These are phyloP conservation scores for Podaxis sp. DNA, from an alignment of 768 basidiomycete species.

Conservation along the genomic window DNA sequence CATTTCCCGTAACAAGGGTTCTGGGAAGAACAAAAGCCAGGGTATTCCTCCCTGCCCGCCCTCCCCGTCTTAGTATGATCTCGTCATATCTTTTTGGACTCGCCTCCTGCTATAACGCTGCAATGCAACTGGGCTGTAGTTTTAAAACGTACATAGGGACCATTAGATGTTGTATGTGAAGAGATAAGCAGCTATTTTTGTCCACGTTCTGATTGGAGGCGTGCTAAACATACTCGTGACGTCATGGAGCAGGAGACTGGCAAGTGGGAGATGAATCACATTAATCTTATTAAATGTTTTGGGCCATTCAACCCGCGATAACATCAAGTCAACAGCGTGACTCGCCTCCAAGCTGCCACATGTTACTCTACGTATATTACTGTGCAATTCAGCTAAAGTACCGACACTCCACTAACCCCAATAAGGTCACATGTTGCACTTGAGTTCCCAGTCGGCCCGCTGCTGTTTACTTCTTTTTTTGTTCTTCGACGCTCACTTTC, in stretches of 20 bases:
- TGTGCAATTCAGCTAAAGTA: too few species aligned
- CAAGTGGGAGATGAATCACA: neutral
- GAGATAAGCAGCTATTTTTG: slow-evolving; percentile 1
- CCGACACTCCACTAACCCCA: too few species aligned
- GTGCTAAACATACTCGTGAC: slow-evolving; percentile 4
- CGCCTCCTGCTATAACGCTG: too few species aligned
- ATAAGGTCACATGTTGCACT: too few species aligned
- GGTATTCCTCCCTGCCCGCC: neutral
- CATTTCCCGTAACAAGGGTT: neutral
- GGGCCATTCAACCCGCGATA: neutral
- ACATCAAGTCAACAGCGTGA: neutral
- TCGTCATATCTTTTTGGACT: too few species aligned
- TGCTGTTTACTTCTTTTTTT: too few species aligned
- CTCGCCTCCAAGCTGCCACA: neutral
- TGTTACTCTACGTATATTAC: too few species aligned
- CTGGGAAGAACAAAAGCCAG: neutral
- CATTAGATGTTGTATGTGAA: neutral
- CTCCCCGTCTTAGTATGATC: neutral
- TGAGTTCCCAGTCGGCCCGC: too few species aligned
- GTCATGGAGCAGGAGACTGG: neutral
- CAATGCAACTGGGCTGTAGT: too few species aligned
- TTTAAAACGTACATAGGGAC: neutral
- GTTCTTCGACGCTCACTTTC: too few species aligned
- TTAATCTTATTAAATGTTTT: neutral
- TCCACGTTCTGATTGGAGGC: neutral